Conservation (phyloP, 495 filamentous ascomycete genomes). For the Penicillium arizonense region DNA sequence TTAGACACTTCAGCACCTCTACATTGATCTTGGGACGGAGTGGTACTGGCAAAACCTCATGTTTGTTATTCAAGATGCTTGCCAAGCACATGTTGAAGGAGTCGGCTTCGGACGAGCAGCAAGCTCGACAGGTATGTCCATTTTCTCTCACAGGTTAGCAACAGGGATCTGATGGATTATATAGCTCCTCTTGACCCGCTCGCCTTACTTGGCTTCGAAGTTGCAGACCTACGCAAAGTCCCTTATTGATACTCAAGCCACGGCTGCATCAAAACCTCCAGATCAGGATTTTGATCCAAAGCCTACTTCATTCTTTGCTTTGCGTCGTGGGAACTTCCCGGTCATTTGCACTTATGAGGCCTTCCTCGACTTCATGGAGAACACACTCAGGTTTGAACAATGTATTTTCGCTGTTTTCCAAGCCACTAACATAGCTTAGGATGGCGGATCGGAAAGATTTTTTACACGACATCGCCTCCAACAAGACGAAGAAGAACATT, state of each 20-base stretch:
- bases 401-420: not conserved
- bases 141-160: not conserved
- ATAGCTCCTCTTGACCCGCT: slow-evolving; percentile 43
- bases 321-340: slow-evolving; percentile 33
- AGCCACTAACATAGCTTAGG: not conserved
- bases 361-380: slow-evolving; percentile 35
- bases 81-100: slow-evolving; percentile 22
- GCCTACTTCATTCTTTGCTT: slow-evolving; percentile 16
- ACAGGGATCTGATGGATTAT: not conserved
- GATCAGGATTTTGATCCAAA: not conserved
- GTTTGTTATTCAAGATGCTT: slow-evolving; percentile 39
- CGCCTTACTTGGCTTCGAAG: slow-evolving; percentile 31
- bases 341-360: slow-evolving; percentile 41
- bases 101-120: not conserved
- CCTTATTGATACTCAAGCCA: slow-evolving; percentile 24
- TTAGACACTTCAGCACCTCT: slow-evolving; percentile 29
- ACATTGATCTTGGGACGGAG: slow-evolving; percentile 43
- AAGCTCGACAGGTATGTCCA: slow-evolving; percentile 29
- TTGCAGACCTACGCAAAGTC: slow-evolving; percentile 27
- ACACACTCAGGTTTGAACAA: slow-evolving; percentile 10
- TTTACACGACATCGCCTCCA: not conserved
- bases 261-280: not conserved
- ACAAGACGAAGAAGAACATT: not conserved
- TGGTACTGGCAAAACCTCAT: slow-evolving; percentile 47
- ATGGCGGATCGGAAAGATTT: slow-evolving; percentile 16